Evolutionary conservation across 768 basidiomycete species (phyloP).

Genomic region (Pholiota molesta): DNA sequence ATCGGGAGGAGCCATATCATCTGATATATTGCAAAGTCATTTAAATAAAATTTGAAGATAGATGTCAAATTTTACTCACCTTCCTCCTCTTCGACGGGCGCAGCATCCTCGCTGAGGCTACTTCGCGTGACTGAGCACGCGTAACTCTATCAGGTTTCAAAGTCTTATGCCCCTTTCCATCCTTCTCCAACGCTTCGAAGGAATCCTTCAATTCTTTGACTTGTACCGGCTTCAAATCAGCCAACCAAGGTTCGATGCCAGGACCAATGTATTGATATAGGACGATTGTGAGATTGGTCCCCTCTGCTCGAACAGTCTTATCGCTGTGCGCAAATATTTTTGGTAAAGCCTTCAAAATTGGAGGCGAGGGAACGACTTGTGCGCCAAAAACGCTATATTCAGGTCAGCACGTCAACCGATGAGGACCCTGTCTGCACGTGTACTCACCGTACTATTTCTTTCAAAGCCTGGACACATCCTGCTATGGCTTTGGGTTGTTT

Average conservation of each 20-base stretch:
- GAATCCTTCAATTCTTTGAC: conserved; percentile 93
- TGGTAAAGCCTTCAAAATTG: conserved; percentile 84
- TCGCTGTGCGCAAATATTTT: conserved; percentile 96
- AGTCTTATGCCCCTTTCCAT: conserved; percentile 83
- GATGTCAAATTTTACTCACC: conserved; percentile 35
- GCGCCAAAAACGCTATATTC: conserved; percentile 73
- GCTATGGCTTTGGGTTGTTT: conserved; percentile 96
- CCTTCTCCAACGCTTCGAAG: conserved; percentile 82
- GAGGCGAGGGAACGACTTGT: conserved; percentile 70
- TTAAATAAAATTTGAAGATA: conserved; percentile 6
- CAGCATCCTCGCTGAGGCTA: conserved; percentile 49
- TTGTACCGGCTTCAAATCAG: conserved; percentile 95
- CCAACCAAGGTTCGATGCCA: conserved; percentile 81
- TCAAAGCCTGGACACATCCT: conserved; percentile 73
- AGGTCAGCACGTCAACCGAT: conserved; percentile 9
- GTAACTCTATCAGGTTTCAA: conserved; percentile 83
- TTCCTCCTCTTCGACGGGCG: conserved; percentile 46
- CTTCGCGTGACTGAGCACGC: conserved; percentile 73
- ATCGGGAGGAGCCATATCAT: conserved; percentile 65
- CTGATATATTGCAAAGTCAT: conserved; percentile 9
- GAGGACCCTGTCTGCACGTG: conserved; percentile 1
- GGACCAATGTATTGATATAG: conserved; percentile 88
- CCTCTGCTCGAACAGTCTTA: conserved; percentile 94
- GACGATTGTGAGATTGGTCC: conserved; percentile 69
- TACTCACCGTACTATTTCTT: conserved; percentile 82